These are phyloP conservation scores for Piromyces finnis DNA, from an alignment of 192 early-diverging fungal species.

Conservation along the genomic window DNA sequence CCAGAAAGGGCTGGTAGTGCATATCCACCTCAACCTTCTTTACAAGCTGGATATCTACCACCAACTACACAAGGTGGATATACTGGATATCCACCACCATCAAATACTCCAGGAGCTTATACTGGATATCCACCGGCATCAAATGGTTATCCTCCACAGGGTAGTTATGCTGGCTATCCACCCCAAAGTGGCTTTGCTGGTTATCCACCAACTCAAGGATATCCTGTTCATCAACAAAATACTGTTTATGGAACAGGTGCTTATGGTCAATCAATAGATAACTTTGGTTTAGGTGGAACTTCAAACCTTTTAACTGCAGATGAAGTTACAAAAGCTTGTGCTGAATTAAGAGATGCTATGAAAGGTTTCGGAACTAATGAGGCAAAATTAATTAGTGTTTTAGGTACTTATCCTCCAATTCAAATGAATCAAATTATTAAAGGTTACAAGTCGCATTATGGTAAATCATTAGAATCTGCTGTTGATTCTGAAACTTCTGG, in stretches of 20 bases:
- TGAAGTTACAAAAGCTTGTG: background rate
- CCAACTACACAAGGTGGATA: background rate
- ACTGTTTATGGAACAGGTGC: background rate
- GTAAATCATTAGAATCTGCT: constrained; percentile 7
- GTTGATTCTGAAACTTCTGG: constrained; percentile 13
- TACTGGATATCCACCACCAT: background rate
- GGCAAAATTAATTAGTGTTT: background rate
- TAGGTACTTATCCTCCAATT: background rate
- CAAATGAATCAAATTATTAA: background rate
- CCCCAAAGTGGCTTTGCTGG: background rate
- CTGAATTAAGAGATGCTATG: background rate
- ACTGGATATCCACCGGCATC: background rate
- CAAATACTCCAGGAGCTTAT: background rate
- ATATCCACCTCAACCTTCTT: background rate
- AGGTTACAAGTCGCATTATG: background rate
- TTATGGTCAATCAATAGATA: background rate
- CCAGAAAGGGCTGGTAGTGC: no score
- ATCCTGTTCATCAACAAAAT: background rate
- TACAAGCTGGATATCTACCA: background rate
- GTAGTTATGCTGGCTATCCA: background rate
- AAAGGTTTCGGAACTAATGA: background rate
- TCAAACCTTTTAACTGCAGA: background rate
- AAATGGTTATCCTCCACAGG: background rate
- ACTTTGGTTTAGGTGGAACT: background rate
- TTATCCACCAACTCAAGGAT: background rate